These are phyloP conservation scores for Arthrobotrys iridis DNA, from an alignment of 2,329 filamentous ascomycete species.

Conservation along the genomic window DNA sequence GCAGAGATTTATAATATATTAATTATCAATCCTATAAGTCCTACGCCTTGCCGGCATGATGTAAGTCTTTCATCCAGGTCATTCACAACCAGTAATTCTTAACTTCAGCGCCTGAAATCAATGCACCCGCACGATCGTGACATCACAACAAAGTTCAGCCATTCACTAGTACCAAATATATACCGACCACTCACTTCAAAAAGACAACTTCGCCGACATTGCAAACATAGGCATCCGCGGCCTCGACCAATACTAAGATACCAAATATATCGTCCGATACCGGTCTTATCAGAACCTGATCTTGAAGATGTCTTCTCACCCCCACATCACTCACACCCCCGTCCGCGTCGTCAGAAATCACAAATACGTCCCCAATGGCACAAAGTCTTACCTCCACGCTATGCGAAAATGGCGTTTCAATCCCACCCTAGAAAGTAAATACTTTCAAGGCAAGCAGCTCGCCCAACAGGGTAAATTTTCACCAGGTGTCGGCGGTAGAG, in stretches of 20 bases:
- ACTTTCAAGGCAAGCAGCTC: slow-evolving; percentile 66
- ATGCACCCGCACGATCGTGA: not conserved
- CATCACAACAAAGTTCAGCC: not conserved
- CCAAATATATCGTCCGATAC: not conserved
- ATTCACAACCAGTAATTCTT: not conserved
- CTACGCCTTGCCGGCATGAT: too few species aligned
- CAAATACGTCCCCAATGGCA: slow-evolving; percentile 70
- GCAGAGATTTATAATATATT: too few species aligned
- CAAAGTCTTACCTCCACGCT: slow-evolving; percentile 72
- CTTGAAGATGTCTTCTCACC: slow-evolving; percentile 9
- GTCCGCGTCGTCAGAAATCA: slow-evolving; percentile 67
- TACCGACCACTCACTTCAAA: not conserved
- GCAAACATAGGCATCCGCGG: not conserved
- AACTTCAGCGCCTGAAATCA: not conserved
- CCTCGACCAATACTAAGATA: not conserved
- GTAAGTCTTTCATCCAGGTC: too few species aligned
- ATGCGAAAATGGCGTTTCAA: slow-evolving; percentile 72
- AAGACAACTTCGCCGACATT: not conserved
- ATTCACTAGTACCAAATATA: not conserved
- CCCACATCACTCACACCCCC: slow-evolving; percentile 31
- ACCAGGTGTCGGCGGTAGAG: slow-evolving; percentile 64
- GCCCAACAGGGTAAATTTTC: slow-evolving; percentile 66
- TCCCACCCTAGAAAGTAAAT: slow-evolving; percentile 72
- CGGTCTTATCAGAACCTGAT: not conserved
- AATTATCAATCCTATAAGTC: too few species aligned